Evolutionary conservation across 2,329 filamentous ascomycete species (phyloP), one percentile per base, ranked within the genome.

Genomic region (Colletotrichum sp.): DNA sequence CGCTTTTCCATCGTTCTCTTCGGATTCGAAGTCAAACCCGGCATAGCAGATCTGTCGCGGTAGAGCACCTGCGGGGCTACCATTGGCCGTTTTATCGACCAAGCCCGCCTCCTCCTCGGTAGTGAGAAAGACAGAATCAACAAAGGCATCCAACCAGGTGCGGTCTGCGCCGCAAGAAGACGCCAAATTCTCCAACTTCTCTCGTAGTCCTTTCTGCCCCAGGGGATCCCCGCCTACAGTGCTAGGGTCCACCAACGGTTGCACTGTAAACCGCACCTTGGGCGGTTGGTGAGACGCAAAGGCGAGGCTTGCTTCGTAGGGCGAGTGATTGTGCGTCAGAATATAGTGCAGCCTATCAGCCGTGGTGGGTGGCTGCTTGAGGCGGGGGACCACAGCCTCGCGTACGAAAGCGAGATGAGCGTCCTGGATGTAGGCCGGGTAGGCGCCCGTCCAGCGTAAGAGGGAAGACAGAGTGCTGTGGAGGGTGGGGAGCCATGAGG

Each of bases 231-330:
- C 55, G 1, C 24, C 39, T 12, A 24, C 7, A 15, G 69, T 30
- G 39, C 12, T 55, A 7, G 10, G 3, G 28, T 72, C 26, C 12
- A 67, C 39, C 7, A 75, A 39, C 15, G 69, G 72, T 55, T 75
- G 72, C 30, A 72, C 62, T 6, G 72, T 67, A 28, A 75, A 72
- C 6, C 69, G 63, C 24, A 72, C 72, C 16, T 68, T 75, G 10
- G 69, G 34, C 7, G 21, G 21, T 55, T 44, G 39, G 24, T 44
- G 69, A 55, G 52, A 44, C 7, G 62, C 28, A 55, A 75, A 75
- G 21, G 69, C 72, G n/a, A 72, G 12, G 62, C 69, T 75, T 63
- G 52, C 62, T 63, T 68, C 63, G 63, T 62, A 75, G 13, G 62
- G 69, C 36, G 36, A 52, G 30, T 75, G 30, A 16, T 67, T 62